Percentiles rank a stretch among this genome's conserved stretches.
These are phyloP conservation scores for Datura wrightii DNA, from an alignment of 257 asterid species.

Conservation along the genomic window DNA sequence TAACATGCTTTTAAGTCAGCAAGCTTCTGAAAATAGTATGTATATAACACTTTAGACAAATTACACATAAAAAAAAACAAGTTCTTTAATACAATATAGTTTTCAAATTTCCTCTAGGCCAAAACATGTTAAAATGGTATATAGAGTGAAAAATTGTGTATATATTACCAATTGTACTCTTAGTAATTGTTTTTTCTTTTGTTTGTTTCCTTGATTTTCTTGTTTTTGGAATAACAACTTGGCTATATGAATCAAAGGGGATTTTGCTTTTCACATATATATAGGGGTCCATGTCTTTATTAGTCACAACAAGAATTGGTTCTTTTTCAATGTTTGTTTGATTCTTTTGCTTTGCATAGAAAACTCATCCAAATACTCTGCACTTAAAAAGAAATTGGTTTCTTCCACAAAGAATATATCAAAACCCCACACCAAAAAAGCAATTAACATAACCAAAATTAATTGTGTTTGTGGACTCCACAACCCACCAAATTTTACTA, in stretches of 20 bases:
- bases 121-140: not conserved
- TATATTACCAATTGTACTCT: constrained; percentile 15
- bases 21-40: too few species aligned
- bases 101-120: not conserved
- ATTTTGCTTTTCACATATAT: constrained; percentile 38
- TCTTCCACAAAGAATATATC: not conserved
- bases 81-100: not conserved
- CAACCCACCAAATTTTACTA: constrained; percentile 10
- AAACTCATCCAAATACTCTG: constrained; percentile 61
- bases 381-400: constrained; percentile 27
- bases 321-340: constrained; percentile 50
- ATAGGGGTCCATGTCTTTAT: constrained; percentile 60
- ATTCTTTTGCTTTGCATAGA: constrained; percentile 57
- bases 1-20: too few species aligned
- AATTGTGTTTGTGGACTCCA: constrained; percentile 39
- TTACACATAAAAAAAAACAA: too few species aligned
- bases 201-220: not conserved
- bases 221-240: not conserved
- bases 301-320: constrained; percentile 55
- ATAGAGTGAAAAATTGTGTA: not conserved
- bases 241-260: constrained; percentile 26
- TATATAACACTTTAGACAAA: too few species aligned
- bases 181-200: not conserved
- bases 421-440: constrained; percentile 31
- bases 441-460: constrained; percentile 28